Base-by-base conservation (phyloP, 1,284 basidiomycete genomes). In the Garcileccinum viscosum region DNA sequence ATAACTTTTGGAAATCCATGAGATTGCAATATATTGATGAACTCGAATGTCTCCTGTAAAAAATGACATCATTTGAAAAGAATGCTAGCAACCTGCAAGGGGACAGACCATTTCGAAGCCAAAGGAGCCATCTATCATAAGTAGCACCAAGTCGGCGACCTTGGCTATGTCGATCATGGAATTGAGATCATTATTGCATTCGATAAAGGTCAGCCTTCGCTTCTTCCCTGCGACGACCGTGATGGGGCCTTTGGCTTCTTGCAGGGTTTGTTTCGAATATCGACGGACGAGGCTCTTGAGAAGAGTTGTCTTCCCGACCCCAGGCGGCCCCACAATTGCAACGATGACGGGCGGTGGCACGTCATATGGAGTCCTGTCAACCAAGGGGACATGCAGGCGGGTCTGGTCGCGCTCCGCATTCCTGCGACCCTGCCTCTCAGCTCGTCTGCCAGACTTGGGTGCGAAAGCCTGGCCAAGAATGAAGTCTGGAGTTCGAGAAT, bases 1-100 rank as follows among this genome's bases (percentile, higher is more conserved):
- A 99, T 96, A 76, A 99, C 95, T 86, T 99, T 99, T 5, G 98
- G 98, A 80, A 99, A 97, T 44, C 98, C 98, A 78, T 99, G 98
- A 0, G 95, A 89, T 83, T 98, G 97, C 35, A 99, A 90, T 71
- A 99, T 92, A 75, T 99, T 99, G 70, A 99, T 90, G 72, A 99
- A 99, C 82, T 99, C 97, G 78, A 99, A 99, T 0, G 96, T 97
- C 92, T 99, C 98, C 96, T 97, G 76, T 4, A 50, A 38, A 65
- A 14, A 38, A 14, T 14, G 3, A 62, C 35, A 70, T 59, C 27
- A 56, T 27, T 27, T 67, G 60, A 24, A 30, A 58, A 15, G 1
- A 47, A 8, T 24, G 3, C 1, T 0, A 4, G 1, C 5, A 9
- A 27, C 40, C 17, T 1, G 14, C 8, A 15, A 27, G 40, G 30